These are phyloP conservation scores for Coemansia sp. DNA, from an alignment of 192 early-diverging fungal species.

Conservation along the genomic window DNA sequence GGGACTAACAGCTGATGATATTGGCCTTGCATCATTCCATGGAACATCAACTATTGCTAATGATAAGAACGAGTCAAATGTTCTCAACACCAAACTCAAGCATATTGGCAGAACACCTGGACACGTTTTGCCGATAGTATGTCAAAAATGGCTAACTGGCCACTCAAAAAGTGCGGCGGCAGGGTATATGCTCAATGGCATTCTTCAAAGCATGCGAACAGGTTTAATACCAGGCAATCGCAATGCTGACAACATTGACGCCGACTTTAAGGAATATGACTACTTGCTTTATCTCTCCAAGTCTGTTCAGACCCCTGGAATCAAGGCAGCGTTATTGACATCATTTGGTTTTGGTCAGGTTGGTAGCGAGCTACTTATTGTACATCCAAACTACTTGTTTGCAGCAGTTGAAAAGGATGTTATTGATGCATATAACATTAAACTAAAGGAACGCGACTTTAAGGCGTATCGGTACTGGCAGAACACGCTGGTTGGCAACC, in stretches of 20 bases:
- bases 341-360: slow-evolving; percentile 73
- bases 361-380: slow-evolving; percentile 62
- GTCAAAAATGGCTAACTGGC: no score
- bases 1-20: slow-evolving; percentile 84
- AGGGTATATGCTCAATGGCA: slow-evolving; percentile 94
- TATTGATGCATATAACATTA: slow-evolving; percentile 19
- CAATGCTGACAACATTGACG: no score
- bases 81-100: slow-evolving; percentile 77
- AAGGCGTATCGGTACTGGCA: slow-evolving; percentile 36
- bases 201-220: no score
- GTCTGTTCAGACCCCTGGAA: slow-evolving; percentile 63
- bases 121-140: no score
- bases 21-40: slow-evolving; percentile 86
- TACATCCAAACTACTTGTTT: no score
- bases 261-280: no score
- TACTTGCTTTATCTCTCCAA: no score
- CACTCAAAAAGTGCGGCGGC: slow-evolving; percentile 92
- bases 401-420: slow-evolving; percentile 7
- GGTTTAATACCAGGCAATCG: slow-evolving; percentile 93
- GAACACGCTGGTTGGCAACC: slow-evolving; percentile 35
- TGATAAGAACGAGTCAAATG: slow-evolving; percentile 92
- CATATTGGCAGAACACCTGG: slow-evolving; percentile 85
- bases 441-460: slow-evolving; percentile 2
- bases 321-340: slow-evolving; percentile 66
- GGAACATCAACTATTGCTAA: no score